Evolutionary conservation across 2,329 filamentous ascomycete genomes (phyloP), one percentile per base, ranked within the genome.

Genomic region (Byssothecium circinans): DNA sequence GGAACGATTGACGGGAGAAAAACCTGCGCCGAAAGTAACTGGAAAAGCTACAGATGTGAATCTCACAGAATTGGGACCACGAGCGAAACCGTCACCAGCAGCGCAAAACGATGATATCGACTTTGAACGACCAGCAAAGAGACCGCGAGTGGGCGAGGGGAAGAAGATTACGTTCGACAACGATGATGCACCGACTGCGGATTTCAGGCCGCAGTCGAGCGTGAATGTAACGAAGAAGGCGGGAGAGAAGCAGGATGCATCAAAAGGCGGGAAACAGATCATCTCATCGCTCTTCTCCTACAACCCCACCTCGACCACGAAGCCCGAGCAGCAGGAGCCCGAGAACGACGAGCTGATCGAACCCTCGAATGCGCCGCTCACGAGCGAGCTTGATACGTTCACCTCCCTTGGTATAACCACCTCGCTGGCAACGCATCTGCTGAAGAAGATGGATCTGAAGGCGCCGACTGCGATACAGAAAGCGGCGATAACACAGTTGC

Each of bases 381-480:
- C 85, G 10, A 87, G 88, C 49, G 91, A 92, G 57, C 82, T 90
- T 23, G 88, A 88, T 51, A 95, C 87, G 17, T 99, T 99, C 65
- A 89, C 86, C 22, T 87, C 86, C 0, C 79, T 99, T 23, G 92
- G 92, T 6, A 77, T 99, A 49, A 94, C 91, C 3, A 80, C 86
- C 2, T 83, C 84, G 8, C 77, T 99, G 19, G 91, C 94, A 10
- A 81, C 86, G 42, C 91, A 96, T 70, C 76, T 99, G 20, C 80
- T 89, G 5, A 84, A 84, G 36, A 97, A 96, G 73, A 84, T 99
- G 71, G 82, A 87, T 47, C 81, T 99, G 68, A 94, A 91, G 67
- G 88, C 89, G 0, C 94, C 94, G 5, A 99, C 94, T 0, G 90
- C 89, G 0, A 96, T 99, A 66, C 94, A 99, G 73, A 91, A 91